A percentile compares a stretch with the other conserved stretches of the same genome.
Conservation (phyloP, 1,284 basidiomycete species). For the Fomitopsis palustris region DNA sequence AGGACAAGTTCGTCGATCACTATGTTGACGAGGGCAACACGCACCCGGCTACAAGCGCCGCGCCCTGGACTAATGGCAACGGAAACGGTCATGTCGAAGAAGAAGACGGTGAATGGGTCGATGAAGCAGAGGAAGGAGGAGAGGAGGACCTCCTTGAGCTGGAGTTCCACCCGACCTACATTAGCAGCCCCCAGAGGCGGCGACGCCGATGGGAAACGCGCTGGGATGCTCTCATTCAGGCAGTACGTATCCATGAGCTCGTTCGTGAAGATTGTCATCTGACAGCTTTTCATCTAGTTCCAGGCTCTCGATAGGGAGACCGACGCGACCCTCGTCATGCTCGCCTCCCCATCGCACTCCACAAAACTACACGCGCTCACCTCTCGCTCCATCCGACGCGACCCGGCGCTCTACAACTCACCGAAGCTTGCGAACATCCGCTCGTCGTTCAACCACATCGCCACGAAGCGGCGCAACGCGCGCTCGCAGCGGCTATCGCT, state of each 20-base stretch:
- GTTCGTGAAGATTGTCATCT: background rate
- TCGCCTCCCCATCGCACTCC: conserved; percentile 70
- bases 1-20: conserved; percentile 46
- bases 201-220: conserved; percentile 67
- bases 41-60: conserved; percentile 24
- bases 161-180: conserved; percentile 71
- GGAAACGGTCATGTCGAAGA: conserved; percentile 14
- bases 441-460: conserved; percentile 53
- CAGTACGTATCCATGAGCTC: conserved; percentile 42
- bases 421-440: conserved; percentile 49
- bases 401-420: conserved; percentile 42
- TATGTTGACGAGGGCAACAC: conserved; percentile 26
- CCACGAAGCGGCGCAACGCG: conserved; percentile 48
- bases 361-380: conserved; percentile 58
- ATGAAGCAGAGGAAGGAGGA: conserved; percentile 67
- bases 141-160: conserved; percentile 69
- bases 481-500: conserved; percentile 51
- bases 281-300: conserved; percentile 46
- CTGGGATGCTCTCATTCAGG: conserved; percentile 70
- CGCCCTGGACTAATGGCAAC: conserved; percentile 14
- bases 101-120: conserved; percentile 63
- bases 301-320: conserved; percentile 75
- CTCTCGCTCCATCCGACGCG: conserved; percentile 65
- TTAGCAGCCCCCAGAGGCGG: conserved; percentile 62
- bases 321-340: conserved; percentile 67